phyloP scores from a whole-genome alignment of 257 asterid genomes.

The Salvia rosmarinus region DNA sequence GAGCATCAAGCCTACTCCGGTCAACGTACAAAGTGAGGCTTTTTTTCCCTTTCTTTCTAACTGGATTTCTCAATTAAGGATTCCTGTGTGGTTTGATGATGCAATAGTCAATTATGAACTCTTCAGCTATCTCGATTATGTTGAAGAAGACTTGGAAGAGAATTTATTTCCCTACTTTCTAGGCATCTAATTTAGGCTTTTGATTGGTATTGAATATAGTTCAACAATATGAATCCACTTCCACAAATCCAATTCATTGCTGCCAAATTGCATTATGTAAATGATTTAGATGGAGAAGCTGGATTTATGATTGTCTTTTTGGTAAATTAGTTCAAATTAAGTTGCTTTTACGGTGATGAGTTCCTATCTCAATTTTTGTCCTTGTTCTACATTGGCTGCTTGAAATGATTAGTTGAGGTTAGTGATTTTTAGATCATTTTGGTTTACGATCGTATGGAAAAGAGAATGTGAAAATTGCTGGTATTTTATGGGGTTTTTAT shows the following conservation, averaged over 20 bases:
- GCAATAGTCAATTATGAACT: conserved; percentile 9
- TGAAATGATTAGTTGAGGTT: conserved; percentile 22
- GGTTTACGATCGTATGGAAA: neutral
- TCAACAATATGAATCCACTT: conserved; percentile 5
- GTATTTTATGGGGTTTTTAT: neutral
- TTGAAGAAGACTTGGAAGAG: neutral
- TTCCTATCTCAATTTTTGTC: neutral
- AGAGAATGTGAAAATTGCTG: neutral
- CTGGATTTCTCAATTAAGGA: neutral
- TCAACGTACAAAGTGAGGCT: conserved; percentile 80
- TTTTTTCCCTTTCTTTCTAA: neutral
- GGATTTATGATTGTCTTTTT: neutral
- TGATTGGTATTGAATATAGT: neutral
- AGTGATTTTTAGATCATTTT: neutral
- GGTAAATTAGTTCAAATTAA: neutral
- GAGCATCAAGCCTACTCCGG: conserved; percentile 72
- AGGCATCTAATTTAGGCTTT: conserved; percentile 7
- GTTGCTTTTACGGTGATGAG: conserved; percentile 8
- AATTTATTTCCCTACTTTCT: neutral
- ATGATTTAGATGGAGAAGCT: neutral
- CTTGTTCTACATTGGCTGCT: neutral
- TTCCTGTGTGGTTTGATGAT: conserved; percentile 22
- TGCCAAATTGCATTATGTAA: conserved; percentile 8
- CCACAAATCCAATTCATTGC: neutral
- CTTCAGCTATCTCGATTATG: neutral